Evolutionary conservation across 371 early-diverging fungal genomes (phyloP).

Genomic region (Mucor lusitanicus): DNA sequence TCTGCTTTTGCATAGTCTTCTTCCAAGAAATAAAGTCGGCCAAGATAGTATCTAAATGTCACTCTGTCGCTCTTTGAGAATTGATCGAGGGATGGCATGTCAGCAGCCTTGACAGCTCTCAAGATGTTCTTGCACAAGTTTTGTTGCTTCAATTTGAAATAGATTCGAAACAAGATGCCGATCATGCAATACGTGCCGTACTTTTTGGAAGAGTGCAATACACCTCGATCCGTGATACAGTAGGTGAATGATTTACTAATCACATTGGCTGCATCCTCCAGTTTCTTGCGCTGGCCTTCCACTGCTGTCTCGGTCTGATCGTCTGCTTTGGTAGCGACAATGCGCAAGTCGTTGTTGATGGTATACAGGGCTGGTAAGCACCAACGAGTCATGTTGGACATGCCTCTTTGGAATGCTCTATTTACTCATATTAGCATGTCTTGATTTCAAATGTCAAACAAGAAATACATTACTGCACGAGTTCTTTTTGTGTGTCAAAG

Average conservation of each 20-base stretch:
- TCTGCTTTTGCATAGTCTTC: slow-evolving; percentile 81
- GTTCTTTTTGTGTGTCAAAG: slow-evolving; percentile 53
- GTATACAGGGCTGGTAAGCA: slow-evolving; percentile 55
- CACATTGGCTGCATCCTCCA: slow-evolving; percentile 85
- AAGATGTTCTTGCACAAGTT: slow-evolving; percentile 84
- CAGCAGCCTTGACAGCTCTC: slow-evolving; percentile 71
- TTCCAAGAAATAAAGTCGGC: slow-evolving; percentile 80
- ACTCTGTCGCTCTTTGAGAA: slow-evolving; percentile 88
- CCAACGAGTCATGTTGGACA: slow-evolving; percentile 50
- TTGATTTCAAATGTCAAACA: no score
- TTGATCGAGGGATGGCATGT: slow-evolving; percentile 70
- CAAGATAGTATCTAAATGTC: slow-evolving; percentile 82
- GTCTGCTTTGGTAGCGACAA: slow-evolving; percentile 62
- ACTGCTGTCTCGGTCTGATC: slow-evolving; percentile 23
- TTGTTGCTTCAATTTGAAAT: slow-evolving; percentile 79
- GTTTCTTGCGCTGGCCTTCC: slow-evolving; percentile 49
- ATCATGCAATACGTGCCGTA: slow-evolving; percentile 90
- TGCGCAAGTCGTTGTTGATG: slow-evolving; percentile 59
- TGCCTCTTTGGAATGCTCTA: slow-evolving; percentile 52
- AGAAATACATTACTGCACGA: slow-evolving; percentile 50
- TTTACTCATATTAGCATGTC: background rate
- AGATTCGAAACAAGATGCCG: slow-evolving; percentile 81
- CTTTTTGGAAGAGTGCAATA: slow-evolving; percentile 68
- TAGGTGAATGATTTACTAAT: slow-evolving; percentile 85
- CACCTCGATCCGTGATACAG: slow-evolving; percentile 80